Conservation (phyloP, 2,329 filamentous ascomycete species). For the Immersiporthe knoxdaviesiana region DNA sequence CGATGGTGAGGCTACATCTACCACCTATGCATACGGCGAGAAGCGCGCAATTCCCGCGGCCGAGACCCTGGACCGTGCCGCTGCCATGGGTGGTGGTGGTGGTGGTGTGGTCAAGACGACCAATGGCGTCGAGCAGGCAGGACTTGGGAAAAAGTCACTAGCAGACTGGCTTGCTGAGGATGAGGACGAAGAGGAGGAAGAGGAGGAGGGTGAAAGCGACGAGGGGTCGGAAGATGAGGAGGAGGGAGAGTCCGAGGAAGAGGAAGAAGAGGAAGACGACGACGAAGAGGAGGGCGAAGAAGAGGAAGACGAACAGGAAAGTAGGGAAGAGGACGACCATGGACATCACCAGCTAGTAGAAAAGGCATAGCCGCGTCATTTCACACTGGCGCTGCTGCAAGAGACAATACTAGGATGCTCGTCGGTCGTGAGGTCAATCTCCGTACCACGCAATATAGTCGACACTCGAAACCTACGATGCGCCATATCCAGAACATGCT, state of each 20-base stretch:
- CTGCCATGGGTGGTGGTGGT: conserved; percentile 33
- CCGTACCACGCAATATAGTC: background rate
- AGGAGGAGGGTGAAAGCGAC: conserved; percentile 52
- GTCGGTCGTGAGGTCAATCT: background rate
- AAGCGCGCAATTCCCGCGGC: conserved; percentile 58
- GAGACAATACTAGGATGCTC: background rate
- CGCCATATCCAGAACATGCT: background rate
- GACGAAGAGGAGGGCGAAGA: conserved; percentile 51
- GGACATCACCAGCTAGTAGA: conserved; percentile 12
- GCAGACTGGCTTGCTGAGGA: conserved; percentile 91
- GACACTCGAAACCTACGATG: background rate
- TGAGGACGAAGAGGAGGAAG: conserved; percentile 57
- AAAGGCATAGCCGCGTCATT: background rate
- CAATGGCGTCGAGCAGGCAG: conserved; percentile 55
- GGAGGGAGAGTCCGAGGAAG: conserved; percentile 48
- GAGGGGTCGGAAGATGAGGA: conserved; percentile 55
- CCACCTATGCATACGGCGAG: conserved; percentile 45
- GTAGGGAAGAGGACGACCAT: conserved; percentile 28
- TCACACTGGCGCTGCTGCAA: background rate
- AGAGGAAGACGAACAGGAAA: conserved; percentile 50
- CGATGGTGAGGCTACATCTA: conserved; percentile 53
- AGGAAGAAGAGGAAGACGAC: conserved; percentile 51
- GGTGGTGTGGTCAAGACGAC: conserved; percentile 42
- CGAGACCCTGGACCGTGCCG: conserved; percentile 65
- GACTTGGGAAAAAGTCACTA: conserved; percentile 71